These are phyloP conservation scores for Plasmodium ovale DNA, from an alignment of 169 alveolate species.

Conservation along the genomic window DNA sequence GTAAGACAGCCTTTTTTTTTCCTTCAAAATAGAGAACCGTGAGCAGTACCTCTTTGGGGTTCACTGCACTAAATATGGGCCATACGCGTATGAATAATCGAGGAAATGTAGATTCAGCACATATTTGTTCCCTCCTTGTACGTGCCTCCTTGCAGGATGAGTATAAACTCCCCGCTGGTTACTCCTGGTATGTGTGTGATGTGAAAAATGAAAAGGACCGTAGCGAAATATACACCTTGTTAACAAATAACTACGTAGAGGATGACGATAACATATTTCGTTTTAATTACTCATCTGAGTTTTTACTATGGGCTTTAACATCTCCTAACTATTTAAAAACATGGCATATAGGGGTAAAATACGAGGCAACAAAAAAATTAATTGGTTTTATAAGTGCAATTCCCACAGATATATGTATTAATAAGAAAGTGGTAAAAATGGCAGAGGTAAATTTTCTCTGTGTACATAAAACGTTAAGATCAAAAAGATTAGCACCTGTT, in stretches of 20 bases:
- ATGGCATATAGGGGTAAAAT: conserved; percentile 96
- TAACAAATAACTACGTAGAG: conserved; percentile 97
- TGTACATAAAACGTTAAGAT: conserved; percentile 97
- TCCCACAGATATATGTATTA: conserved; percentile 91
- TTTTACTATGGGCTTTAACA: conserved; percentile 96
- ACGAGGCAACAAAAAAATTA: conserved; percentile 84
- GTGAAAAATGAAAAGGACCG: conserved; percentile 85
- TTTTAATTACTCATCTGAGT: conserved; percentile 96
- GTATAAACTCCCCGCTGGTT: conserved; percentile 92
- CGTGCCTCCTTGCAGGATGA: conserved; percentile 84
- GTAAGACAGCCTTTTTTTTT: conserved; percentile 13
- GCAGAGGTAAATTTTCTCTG: conserved; percentile 98
- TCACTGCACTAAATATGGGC: no score
- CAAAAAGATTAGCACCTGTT: conserved; percentile 95
- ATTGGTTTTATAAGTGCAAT: conserved; percentile 97
- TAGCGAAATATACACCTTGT: conserved; percentile 80
- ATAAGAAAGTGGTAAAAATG: conserved; percentile 85
- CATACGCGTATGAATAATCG: no score
- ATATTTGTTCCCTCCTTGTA: conserved; percentile 78
- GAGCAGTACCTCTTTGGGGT: no score
- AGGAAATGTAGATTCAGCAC: no score
- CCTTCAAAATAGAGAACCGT: no score
- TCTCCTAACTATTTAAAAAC: conserved; percentile 92
- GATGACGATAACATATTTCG: conserved; percentile 98
- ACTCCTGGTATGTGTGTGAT: conserved; percentile 94